These are phyloP conservation scores for Colletotrichum tropicale DNA, from an alignment of 2,329 filamentous ascomycete genomes.

Conservation along the genomic window DNA sequence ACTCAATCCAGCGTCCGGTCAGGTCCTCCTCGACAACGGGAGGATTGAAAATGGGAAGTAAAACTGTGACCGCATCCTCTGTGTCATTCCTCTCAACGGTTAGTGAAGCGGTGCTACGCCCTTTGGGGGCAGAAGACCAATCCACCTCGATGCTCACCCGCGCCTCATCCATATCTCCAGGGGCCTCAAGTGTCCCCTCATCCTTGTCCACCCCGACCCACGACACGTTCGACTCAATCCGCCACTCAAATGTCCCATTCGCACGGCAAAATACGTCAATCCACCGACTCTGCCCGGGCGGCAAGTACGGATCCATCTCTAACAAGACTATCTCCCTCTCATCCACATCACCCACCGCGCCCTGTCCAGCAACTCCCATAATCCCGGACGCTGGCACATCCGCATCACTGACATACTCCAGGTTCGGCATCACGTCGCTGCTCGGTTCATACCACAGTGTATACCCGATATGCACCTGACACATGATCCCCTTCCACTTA, in stretches of 20 bases:
- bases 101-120: neutral
- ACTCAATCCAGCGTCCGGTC: neutral
- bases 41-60: neutral
- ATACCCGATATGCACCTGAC: constrained; percentile 53
- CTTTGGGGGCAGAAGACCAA: neutral
- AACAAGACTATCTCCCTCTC: neutral
- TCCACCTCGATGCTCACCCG: neutral
- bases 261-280: neutral
- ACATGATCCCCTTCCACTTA: constrained; percentile 47
- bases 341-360: neutral
- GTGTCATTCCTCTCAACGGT: neutral
- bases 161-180: neutral
- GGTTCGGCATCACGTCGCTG: constrained; percentile 51
- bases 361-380: neutral
- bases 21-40: fast-evolving
- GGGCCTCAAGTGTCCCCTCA: neutral
- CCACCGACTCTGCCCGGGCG: neutral
- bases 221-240: neutral
- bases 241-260: neutral
- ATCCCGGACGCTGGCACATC: neutral
- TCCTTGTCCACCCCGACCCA: neutral
- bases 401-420: constrained; percentile 22
- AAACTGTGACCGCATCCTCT: neutral
- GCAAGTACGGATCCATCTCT: neutral
- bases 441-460: constrained; percentile 56